These are phyloP conservation scores for Lecanosticta acicola DNA, from an alignment of 2,329 filamentous ascomycete genomes.

Conservation along the genomic window DNA sequence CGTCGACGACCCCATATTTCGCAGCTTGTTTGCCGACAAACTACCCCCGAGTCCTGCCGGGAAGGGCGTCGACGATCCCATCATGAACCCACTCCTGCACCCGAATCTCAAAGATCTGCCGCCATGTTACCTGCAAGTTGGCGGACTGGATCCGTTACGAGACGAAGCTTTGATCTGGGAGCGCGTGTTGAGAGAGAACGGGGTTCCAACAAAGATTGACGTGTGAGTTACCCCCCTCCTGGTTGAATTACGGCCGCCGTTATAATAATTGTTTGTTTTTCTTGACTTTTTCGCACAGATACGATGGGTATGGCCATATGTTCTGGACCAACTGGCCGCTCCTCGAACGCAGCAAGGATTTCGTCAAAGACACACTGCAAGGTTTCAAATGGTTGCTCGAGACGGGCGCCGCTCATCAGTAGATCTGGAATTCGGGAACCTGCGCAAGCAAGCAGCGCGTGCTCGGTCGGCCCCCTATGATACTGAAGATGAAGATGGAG, in stretches of 20 bases:
- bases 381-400: conserved; percentile 23
- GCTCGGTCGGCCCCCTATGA: too few relatives aligned
- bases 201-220: conserved; percentile 41
- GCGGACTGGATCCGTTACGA: conserved; percentile 46
- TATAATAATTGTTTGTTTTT: conserved; percentile 32
- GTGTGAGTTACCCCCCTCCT: too few relatives aligned
- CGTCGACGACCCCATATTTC: conserved; percentile 34
- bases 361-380: conserved; percentile 20
- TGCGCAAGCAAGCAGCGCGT: too few relatives aligned
- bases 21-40: too few relatives aligned
- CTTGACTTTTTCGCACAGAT: not conserved
- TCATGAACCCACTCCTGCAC: conserved; percentile 14
- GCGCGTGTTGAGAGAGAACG: conserved; percentile 38
- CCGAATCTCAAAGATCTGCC: conserved; percentile 34
- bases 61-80: conserved; percentile 6
- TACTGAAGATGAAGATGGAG: too few relatives aligned
- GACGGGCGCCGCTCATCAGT: too few relatives aligned
- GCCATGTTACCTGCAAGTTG: conserved; percentile 46
- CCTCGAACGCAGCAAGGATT: conserved; percentile 18
- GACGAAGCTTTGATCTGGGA: conserved; percentile 52
- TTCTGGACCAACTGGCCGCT: conserved; percentile 17
- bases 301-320: not conserved
- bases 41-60: conserved; percentile 1
- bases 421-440: too few relatives aligned
- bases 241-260: conserved; percentile 41